These are phyloP conservation scores for Coniochaeta prunicola DNA, from an alignment of 2,329 filamentous ascomycete species.

Conservation along the genomic window DNA sequence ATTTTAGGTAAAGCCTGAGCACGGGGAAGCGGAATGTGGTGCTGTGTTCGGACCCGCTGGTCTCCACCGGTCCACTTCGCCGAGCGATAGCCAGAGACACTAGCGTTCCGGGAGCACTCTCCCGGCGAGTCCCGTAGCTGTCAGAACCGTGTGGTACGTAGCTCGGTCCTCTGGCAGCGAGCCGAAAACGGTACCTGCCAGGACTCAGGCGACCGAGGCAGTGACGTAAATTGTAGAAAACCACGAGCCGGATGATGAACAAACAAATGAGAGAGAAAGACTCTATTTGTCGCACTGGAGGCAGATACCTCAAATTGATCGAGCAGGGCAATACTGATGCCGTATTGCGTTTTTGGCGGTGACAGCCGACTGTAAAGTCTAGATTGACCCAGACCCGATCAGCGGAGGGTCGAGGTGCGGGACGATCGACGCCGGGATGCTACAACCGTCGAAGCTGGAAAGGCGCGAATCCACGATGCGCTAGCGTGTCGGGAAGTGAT, in stretches of 20 bases:
- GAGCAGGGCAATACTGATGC: not conserved
- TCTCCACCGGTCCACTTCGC: not conserved
- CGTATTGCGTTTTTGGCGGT: not conserved
- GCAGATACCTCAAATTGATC: not conserved
- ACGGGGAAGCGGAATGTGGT: not conserved
- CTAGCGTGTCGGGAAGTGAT: not conserved
- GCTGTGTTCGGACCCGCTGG: not conserved
- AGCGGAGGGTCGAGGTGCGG: not conserved
- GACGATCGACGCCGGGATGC: not conserved
- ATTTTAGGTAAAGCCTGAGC: not conserved
- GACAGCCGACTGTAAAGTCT: not conserved
- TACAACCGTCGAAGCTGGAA: not conserved
- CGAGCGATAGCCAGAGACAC: not conserved
- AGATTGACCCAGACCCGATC: not conserved
- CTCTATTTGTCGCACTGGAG: not conserved
- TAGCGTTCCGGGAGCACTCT: not conserved
- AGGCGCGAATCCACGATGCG: not conserved
- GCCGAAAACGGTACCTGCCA: not conserved
- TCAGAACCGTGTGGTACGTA: too few relatives aligned
- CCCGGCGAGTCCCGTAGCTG: not conserved
- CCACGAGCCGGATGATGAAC: not conserved
- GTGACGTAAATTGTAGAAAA: not conserved
- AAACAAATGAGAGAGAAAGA: not conserved
- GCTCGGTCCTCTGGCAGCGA: not conserved
- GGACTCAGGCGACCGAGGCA: not conserved